A percentile compares a stretch with the other conserved stretches of the same genome.
Evolutionary conservation across 768 basidiomycete species (phyloP).

Genomic region (Pleurotus sapidus): DNA sequence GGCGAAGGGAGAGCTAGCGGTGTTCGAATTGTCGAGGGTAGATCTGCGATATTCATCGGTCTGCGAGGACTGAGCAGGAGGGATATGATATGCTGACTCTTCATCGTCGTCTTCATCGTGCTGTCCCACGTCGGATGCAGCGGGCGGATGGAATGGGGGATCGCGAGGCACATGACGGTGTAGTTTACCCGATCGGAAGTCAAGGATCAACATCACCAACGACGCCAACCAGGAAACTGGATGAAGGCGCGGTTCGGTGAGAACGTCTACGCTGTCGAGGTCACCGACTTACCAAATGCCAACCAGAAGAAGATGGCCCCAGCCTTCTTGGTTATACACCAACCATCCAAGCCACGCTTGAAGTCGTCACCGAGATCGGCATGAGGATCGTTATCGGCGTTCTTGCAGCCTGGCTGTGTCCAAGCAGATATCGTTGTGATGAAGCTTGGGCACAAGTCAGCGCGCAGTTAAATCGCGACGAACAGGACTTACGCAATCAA

Average conservation of each 20-base stretch:
- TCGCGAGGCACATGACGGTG: conserved; percentile 55
- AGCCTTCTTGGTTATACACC: conserved; percentile 94
- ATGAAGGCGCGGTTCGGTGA: conserved; percentile 1
- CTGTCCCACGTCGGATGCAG: conserved; percentile 41
- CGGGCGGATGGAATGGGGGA: conserved; percentile 71
- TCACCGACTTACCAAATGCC: conserved; percentile 55
- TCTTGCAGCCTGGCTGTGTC: conserved; percentile 88
- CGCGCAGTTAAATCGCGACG: conserved; percentile 4
- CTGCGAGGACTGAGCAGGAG: conserved; percentile 38
- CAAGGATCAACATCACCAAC: conserved; percentile 58
- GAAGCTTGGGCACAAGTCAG: conserved; percentile 41
- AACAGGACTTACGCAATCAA: conserved; percentile 67
- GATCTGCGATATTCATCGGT: conserved; percentile 12
- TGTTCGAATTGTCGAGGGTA: conserved; percentile 25
- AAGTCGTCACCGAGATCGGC: conserved; percentile 65
- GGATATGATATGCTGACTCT: conserved; percentile 42
- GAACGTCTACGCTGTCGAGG: background rate
- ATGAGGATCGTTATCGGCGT: conserved; percentile 79
- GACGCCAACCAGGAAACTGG: conserved; percentile 77
- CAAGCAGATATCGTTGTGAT: conserved; percentile 80
- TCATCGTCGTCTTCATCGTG: conserved; percentile 58
- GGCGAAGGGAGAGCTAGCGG: conserved; percentile 46
- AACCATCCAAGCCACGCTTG: conserved; percentile 64
- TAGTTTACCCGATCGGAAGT: conserved; percentile 73
- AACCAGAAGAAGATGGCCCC: conserved; percentile 90